Evolutionary conservation across 495 filamentous ascomycete genomes (phyloP), one percentile per base, ranked within the genome.

Genomic region (Massariosphaeria phaeospora): DNA sequence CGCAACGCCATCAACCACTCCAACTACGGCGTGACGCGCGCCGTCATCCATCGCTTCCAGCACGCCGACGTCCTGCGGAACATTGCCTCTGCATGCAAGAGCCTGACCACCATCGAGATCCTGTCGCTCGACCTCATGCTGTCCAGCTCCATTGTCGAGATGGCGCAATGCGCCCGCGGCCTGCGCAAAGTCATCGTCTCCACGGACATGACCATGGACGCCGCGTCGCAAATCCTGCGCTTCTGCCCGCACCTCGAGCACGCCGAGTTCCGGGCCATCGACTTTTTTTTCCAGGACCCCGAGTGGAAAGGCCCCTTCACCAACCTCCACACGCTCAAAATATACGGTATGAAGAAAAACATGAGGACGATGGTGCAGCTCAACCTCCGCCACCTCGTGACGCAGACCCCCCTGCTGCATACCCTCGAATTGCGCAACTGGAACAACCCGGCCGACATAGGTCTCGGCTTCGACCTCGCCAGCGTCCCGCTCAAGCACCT

Each of bases 131-230:
- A 25, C n/a, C 33, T 61, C 2, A 25, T 35, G 2, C n/a, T n/a
- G n/a, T 51, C 47, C n/a, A 34, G 57, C 13, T 50, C 57, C 1
- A 31, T 71, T 6, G 30, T 66, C 18, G 51, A 66, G 51, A 41
- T 60, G 21, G 38, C 49, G 3, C 47, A 55, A 8, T 43, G 52
- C 36, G 52, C 63, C 30, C 67, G 65, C 5, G 68, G 61, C 12
- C 61, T 81, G 9, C 75, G 69, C 60, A 70, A 49, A 11, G 55
- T 81, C 10, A 59, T 73, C 0, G 44, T 76, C n/a, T 70, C 70
- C 1, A 40, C 60, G 20, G 59, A 73, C 2, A 69, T 74, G 24
- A 24, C 69, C 1, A 59, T 70, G 24, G 66, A 70, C 20, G 61
- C 62, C 12, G 59, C 74, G 5, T 55, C 64, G 2, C 69, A 69